Conservation (phyloP, 129 eudicot genomes). For the Pulicaria dysenterica region DNA sequence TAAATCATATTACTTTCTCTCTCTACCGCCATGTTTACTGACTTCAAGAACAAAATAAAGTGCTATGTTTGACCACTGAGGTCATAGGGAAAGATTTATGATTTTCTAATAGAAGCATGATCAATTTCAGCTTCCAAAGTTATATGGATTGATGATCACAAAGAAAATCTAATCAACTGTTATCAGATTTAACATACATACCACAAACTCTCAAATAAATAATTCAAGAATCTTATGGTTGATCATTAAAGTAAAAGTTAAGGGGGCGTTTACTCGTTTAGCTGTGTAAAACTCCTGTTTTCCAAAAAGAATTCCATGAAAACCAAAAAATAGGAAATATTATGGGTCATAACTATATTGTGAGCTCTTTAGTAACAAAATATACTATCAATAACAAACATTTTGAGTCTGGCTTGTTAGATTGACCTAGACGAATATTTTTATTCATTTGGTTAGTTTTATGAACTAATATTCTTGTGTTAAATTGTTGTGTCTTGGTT, state of each 20-base stretch:
- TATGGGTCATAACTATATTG: no score
- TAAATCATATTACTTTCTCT: background rate
- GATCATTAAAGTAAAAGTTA: constrained; percentile 11
- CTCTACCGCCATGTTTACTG: no score
- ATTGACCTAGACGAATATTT: no score
- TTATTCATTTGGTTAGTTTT: no score
- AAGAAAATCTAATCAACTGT: background rate
- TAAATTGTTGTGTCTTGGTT: no score
- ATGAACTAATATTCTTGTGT: no score
- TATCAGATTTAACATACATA: constrained; percentile 9
- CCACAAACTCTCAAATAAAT: background rate
- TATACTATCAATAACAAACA: no score
- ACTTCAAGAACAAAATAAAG: background rate
- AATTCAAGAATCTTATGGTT: constrained; percentile 17
- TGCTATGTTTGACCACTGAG: constrained; percentile 7
- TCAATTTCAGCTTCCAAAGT: background rate
- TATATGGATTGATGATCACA: background rate
- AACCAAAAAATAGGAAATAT: background rate
- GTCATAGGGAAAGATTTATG: background rate
- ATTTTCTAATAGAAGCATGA: background rate
- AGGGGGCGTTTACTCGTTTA: no score
- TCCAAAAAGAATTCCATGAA: no score
- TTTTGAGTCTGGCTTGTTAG: no score
- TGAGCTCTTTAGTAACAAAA: no score
- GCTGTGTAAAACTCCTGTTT: no score